Conservation (phyloP, 2,329 filamentous ascomycete species). For the Colletotrichum chrysophilum region DNA sequence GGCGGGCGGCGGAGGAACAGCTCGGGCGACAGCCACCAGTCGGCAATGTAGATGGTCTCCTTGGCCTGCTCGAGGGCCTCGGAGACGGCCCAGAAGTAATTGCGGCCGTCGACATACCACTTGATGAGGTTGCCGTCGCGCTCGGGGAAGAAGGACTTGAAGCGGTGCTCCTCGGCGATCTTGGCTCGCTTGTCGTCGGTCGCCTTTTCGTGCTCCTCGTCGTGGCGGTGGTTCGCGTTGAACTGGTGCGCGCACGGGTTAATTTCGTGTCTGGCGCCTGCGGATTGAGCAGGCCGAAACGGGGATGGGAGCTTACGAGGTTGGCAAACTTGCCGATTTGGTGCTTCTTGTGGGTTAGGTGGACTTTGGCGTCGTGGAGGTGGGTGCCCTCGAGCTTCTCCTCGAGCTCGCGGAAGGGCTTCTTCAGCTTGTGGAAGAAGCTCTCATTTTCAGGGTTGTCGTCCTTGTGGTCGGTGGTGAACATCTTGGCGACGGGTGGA, state of each 20-base stretch:
- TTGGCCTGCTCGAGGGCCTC: constrained; percentile 87
- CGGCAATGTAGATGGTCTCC: constrained; percentile 93
- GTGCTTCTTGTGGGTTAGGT: constrained; percentile 67
- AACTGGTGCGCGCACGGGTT: constrained; percentile 51
- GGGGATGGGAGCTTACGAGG: constrained; percentile 46
- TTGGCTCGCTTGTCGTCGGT: constrained; percentile 81
- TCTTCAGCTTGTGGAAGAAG: constrained; percentile 54
- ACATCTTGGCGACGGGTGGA: not conserved
- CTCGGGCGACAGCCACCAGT: constrained; percentile 96
- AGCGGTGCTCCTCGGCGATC: constrained; percentile 78
- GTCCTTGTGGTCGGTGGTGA: constrained; percentile 18
- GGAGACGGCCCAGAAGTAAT: constrained; percentile 96
- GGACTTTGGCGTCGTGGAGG: constrained; percentile 62
- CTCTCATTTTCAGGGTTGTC: constrained; percentile 31
- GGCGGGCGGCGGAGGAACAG: constrained; percentile 86
- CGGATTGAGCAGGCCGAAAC: not conserved
- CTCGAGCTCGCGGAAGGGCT: constrained; percentile 49
- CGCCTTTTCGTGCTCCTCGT: constrained; percentile 86
- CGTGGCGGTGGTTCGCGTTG: constrained; percentile 89
- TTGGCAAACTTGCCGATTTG: constrained; percentile 69
- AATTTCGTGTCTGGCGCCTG: not conserved
- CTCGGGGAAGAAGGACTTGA: constrained; percentile 89
- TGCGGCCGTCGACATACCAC: constrained; percentile 95
- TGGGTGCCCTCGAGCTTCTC: constrained; percentile 61
- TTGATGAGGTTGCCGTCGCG: constrained; percentile 86